Evolutionary conservation across 148 eudicot species (phyloP), one percentile per base, ranked within the genome.

Genomic region (Suaeda aralocaspica): DNA sequence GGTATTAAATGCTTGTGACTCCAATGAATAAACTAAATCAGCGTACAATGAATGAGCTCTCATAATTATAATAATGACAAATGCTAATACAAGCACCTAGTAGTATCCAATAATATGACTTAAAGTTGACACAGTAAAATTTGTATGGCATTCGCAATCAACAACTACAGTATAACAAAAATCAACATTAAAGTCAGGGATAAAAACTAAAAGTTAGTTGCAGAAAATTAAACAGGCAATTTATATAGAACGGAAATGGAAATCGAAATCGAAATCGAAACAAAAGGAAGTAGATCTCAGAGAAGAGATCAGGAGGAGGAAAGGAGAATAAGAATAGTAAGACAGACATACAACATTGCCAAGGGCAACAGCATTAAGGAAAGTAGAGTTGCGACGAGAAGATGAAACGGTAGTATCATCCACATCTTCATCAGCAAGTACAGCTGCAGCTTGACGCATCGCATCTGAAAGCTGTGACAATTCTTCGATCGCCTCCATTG

Each of bases 401-500:
- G 91, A 71, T 0, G 91, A 66, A 4, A 81, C 55, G 0, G 92
- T 71, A 64, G 76, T 74, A 25, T 87, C 92, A 52, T 91, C 96
- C 0, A 90, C 75, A 68, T 93, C 98, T 22, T 93, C 98, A 65
- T 93, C 96, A 64, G 96, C 95, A 15, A 93, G 92, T 65, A 93
- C 67, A 62, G 96, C 88, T 31, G 91, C 62, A 24, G 96, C 98
- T 78, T 90, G 95, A 72, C 89, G 87, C 96, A 93, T 93, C 72
- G 98, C 75, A 69, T 90, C 89, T 2, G 96, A 87, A 28, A 93
- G 95, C 80, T 90, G 82, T 1, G 84, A 59, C 80, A 93, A 78
- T 70, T 93, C 96, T 68, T 87, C 96, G 85, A 93, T 93, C 87
- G 96, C 95, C 42, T 93, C 98, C 98, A 93, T 93, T 52, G 41